A percentile compares a stretch with the other conserved stretches of the same genome.
phyloP scores from a whole-genome alignment of 352 stramenopile genomes.

The Phytophthora multivora region DNA sequence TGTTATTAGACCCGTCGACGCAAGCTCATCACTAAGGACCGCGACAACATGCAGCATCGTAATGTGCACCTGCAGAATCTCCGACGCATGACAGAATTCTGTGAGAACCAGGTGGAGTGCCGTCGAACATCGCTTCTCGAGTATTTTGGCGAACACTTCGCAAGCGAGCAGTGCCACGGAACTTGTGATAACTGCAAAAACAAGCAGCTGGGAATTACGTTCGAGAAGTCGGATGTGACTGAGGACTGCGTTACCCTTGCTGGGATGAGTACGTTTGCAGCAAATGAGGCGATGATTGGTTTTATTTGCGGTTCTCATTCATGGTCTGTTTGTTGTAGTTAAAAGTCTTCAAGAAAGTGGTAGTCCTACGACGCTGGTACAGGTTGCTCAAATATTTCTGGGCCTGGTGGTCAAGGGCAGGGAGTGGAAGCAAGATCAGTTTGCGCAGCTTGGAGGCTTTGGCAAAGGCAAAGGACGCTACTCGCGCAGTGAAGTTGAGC shows the following conservation, averaged over 20 bases:
- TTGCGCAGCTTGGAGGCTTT: slow-evolving; percentile 61
- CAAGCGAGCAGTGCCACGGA: slow-evolving; percentile 63
- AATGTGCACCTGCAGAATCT: slow-evolving; percentile 88
- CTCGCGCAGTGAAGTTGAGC: slow-evolving; percentile 77
- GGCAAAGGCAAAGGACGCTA: slow-evolving; percentile 77
- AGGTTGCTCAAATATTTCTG: slow-evolving; percentile 78
- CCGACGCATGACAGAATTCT: slow-evolving; percentile 86
- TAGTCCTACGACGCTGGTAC: slow-evolving; percentile 70
- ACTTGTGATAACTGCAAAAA: slow-evolving; percentile 92
- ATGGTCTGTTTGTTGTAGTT: slow-evolving; percentile 33
- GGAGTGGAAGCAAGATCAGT: slow-evolving; percentile 73
- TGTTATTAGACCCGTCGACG: slow-evolving; percentile 56
- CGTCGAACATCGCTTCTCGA: slow-evolving; percentile 81
- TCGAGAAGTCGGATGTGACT: slow-evolving; percentile 81
- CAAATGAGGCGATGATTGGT: background rate
- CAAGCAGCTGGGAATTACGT: slow-evolving; percentile 58
- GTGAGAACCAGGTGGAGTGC: slow-evolving; percentile 89
- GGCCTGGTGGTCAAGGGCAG: slow-evolving; percentile 68
- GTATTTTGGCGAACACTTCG: slow-evolving; percentile 91
- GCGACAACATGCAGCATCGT: slow-evolving; percentile 74
- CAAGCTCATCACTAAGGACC: slow-evolving; percentile 83
- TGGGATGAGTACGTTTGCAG: slow-evolving; percentile 58
- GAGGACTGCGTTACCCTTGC: slow-evolving; percentile 68
- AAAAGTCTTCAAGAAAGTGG: slow-evolving; percentile 67
- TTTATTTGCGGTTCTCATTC: background rate